Percentiles rank a stretch among this genome's conserved stretches.
Evolutionary conservation across 257 asterid species (phyloP).

Genomic region (Agastache rugosa): DNA sequence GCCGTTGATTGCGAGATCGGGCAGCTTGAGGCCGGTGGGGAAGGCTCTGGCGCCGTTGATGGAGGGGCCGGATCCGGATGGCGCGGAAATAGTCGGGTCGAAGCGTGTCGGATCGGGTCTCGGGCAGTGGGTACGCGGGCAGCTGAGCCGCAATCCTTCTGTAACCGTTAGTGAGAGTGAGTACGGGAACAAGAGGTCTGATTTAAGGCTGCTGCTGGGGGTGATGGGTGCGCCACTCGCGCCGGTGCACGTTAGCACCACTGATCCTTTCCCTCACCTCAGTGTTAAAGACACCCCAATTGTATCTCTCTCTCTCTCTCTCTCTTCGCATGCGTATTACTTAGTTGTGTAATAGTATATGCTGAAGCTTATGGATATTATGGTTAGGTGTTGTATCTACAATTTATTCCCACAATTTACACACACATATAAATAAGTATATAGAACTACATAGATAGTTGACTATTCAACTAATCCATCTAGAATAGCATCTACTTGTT

Average conservation of each 20-base stretch:
- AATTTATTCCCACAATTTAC: too few relatives aligned
- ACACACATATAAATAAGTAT: too few relatives aligned
- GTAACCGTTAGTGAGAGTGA: constrained; percentile 42
- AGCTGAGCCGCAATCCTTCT: constrained; percentile 61
- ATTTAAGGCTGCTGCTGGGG: constrained; percentile 86
- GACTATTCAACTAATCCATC: too few relatives aligned
- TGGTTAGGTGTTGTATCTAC: too few relatives aligned
- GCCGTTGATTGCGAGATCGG: constrained; percentile 56
- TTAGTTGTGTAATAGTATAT: too few relatives aligned
- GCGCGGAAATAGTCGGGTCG: constrained; percentile 52
- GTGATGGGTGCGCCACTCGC: constrained; percentile 94
- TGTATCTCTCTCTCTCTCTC: constrained; percentile 41
- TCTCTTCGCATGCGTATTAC: not conserved
- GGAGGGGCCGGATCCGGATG: constrained; percentile 82
- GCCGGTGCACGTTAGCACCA: constrained; percentile 79
- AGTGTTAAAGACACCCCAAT: constrained; percentile 82
- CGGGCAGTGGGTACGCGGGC: constrained; percentile 68
- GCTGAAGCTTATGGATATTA: too few relatives aligned
- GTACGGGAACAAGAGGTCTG: constrained; percentile 53
- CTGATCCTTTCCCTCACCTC: constrained; percentile 83
- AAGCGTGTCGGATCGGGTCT: constrained; percentile 63
- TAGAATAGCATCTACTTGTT: not conserved
- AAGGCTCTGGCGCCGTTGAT: constrained; percentile 68
- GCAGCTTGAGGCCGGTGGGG: constrained; percentile 57
- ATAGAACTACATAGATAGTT: too few relatives aligned